Evolutionary conservation across 2,329 filamentous ascomycete genomes (phyloP).

Genomic region (Zymoseptoria ardabiliae): DNA sequence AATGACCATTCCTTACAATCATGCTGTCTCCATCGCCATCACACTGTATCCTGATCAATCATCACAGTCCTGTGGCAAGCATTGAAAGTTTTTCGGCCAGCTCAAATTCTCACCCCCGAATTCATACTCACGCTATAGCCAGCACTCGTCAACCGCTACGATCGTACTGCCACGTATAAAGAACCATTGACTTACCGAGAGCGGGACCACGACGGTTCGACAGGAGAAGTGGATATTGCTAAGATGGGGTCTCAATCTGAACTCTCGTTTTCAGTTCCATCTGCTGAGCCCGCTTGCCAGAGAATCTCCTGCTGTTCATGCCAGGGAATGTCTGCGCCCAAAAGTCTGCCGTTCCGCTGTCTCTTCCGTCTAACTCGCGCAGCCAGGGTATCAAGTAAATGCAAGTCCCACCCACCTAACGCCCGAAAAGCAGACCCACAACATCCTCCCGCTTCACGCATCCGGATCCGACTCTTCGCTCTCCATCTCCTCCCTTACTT

Average conservation of each 20-base stretch:
- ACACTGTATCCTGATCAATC: too few relatives aligned
- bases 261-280: neutral
- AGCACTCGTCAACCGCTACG: too few relatives aligned
- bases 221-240: too few relatives aligned
- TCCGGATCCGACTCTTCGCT: slow-evolving; percentile 11
- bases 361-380: neutral
- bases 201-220: too few relatives aligned
- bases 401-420: neutral
- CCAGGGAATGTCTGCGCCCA: neutral
- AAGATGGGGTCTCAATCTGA: neutral
- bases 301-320: neutral
- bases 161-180: too few relatives aligned
- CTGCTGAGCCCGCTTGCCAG: neutral
- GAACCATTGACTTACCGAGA: too few relatives aligned
- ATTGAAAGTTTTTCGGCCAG: too few relatives aligned
- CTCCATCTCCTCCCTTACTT: neutral
- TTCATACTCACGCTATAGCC: too few relatives aligned
- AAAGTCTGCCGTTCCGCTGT: neutral
- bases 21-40: too few relatives aligned
- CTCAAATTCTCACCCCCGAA: too few relatives aligned
- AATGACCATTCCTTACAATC: too few relatives aligned
- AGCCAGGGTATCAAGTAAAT: neutral
- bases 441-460: slow-evolving; percentile 5
- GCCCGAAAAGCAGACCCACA: neutral
- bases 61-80: too few relatives aligned